These are phyloP conservation scores for Teratosphaeriaceae sp. DNA, from an alignment of 2,329 filamentous ascomycete genomes.

Conservation along the genomic window DNA sequence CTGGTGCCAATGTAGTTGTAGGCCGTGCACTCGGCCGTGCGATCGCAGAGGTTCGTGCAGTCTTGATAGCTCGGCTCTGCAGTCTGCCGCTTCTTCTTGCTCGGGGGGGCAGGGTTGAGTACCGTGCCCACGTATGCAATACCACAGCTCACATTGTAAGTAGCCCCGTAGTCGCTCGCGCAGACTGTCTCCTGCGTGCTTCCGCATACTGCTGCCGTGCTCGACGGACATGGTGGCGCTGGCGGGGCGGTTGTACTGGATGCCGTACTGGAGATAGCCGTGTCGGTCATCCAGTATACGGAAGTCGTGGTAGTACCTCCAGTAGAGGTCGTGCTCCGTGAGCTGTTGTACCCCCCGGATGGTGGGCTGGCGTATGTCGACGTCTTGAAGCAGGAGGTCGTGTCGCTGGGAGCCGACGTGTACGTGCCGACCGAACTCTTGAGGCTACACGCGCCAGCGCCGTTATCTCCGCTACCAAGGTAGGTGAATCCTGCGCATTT, in stretches of 20 bases:
- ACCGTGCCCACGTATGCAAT: constrained; percentile 16
- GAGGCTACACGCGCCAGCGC: not conserved
- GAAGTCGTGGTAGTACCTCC: not conserved
- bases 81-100: constrained; percentile 10
- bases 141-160: constrained; percentile 13
- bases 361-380: not conserved
- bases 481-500: constrained; percentile 1
- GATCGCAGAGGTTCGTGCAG: constrained; percentile 18
- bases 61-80: constrained; percentile 11
- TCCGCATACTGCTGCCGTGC: constrained; percentile 4
- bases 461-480: not conserved
- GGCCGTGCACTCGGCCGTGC: constrained; percentile 21
- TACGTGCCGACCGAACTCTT: not conserved
- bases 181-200: constrained; percentile 10
- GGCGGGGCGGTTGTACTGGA: constrained; percentile 6
- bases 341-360: not conserved
- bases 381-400: not conserved
- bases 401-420: not conserved
- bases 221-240: constrained; percentile 9
- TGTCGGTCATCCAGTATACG: not conserved
- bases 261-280: not conserved
- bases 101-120: constrained; percentile 12
- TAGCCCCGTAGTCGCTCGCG: constrained; percentile 1
- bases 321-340: not conserved
- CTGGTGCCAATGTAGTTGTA: constrained; percentile 23